phyloP scores from a whole-genome alignment of 2,329 filamentous ascomycete species.

The Sporothrix humicola region DNA sequence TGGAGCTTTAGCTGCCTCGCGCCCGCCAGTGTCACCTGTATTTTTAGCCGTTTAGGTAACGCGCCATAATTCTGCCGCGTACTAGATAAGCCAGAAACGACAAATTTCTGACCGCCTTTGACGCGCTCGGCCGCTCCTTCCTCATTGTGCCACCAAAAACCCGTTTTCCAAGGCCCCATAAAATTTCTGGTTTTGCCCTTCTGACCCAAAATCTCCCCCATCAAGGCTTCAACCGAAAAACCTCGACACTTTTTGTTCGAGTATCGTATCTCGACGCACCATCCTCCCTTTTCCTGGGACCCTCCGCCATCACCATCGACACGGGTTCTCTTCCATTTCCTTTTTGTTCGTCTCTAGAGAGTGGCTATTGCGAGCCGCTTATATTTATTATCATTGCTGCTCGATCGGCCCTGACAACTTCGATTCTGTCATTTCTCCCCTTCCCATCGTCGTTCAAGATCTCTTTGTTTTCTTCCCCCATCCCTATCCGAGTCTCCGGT shows the following conservation, averaged over 20 bases:
- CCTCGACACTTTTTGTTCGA: neutral
- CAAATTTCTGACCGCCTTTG: conserved; percentile 21
- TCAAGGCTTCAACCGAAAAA: neutral
- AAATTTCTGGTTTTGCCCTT: neutral
- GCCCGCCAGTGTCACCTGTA: neutral
- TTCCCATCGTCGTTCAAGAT: neutral
- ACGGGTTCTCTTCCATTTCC: neutral
- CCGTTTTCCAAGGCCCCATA: neutral
- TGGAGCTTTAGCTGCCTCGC: conserved; percentile 30
- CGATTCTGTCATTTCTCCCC: neutral
- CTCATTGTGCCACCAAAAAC: neutral
- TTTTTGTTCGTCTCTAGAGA: neutral
- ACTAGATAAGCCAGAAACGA: neutral
- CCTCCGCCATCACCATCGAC: neutral
- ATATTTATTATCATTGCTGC: too few relatives aligned
- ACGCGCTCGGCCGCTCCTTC: neutral
- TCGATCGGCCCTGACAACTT: too few relatives aligned
- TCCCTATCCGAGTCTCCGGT: neutral
- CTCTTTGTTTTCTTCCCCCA: neutral
- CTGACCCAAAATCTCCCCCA: neutral
- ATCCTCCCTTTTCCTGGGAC: neutral
- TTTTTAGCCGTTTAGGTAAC: neutral
- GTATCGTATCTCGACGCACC: too few relatives aligned
- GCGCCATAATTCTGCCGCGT: neutral
- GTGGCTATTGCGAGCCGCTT: too few relatives aligned